These are phyloP conservation scores for Botrytis fabae DNA, from an alignment of 2,329 filamentous ascomycete species.

Conservation along the genomic window DNA sequence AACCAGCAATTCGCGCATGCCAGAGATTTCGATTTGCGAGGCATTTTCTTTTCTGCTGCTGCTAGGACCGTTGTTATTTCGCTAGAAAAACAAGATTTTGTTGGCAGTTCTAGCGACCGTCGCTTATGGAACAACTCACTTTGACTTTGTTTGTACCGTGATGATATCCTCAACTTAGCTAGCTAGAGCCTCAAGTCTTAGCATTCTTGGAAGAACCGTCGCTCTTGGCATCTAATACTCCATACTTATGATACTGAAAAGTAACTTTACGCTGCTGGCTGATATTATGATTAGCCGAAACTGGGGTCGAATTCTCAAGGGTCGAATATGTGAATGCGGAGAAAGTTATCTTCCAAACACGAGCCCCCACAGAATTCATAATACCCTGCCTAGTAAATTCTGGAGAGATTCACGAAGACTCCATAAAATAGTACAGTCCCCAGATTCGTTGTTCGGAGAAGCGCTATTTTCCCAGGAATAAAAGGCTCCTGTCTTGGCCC, in stretches of 20 bases:
- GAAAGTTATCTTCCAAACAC: not conserved
- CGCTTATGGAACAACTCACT: not conserved
- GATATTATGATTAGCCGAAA: not conserved
- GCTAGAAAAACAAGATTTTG: not conserved
- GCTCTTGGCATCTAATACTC: not conserved
- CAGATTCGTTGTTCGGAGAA: not conserved
- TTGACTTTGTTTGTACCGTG: not conserved
- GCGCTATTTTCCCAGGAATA: not conserved
- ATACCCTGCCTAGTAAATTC: not conserved
- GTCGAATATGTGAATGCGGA: not conserved
- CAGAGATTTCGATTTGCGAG: not conserved
- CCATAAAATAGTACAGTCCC: not conserved
- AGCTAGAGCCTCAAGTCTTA: not conserved
- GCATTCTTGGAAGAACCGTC: not conserved
- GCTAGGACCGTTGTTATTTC: not conserved
- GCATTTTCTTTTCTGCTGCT: not conserved
- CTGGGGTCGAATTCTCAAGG: not conserved
- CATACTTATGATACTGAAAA: not conserved
- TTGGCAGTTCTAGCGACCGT: not conserved
- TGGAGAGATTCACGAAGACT: not conserved
- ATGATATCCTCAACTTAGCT: not conserved
- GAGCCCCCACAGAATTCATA: not conserved
- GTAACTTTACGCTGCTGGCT: not conserved
- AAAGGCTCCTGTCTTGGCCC: not conserved
- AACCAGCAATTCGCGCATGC: not conserved